Conservation (phyloP, 2,329 filamentous ascomycete genomes). For the Aspergillus phoenicis region DNA sequence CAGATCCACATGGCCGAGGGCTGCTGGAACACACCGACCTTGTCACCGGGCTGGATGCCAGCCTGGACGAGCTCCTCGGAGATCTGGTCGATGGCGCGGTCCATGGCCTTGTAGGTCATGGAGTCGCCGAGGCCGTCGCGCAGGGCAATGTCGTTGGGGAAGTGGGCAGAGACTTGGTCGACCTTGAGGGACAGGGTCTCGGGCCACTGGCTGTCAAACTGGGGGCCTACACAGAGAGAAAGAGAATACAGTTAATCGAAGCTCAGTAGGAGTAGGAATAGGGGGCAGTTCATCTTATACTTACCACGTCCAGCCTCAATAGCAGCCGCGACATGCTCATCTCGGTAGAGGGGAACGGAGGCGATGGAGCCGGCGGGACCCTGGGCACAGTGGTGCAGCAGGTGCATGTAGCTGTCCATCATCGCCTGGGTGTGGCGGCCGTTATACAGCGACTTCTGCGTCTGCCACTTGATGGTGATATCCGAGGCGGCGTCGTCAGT, state of each 20-base stretch:
- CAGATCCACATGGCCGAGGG: conserved; percentile 26
- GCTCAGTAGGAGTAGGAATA: background rate
- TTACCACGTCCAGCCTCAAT: background rate
- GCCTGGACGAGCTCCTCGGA: background rate
- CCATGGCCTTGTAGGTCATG: background rate
- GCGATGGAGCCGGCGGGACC: background rate
- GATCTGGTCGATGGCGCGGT: background rate
- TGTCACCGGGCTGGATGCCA: background rate
- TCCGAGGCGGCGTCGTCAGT: conserved; percentile 30
- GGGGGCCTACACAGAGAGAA: background rate
- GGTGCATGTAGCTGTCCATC: too few species aligned
- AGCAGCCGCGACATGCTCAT: background rate
- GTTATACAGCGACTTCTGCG: too few species aligned
- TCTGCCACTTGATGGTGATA: background rate
- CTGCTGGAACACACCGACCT: background rate
- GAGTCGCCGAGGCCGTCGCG: background rate
- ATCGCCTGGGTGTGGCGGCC: too few species aligned
- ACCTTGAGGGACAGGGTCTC: background rate
- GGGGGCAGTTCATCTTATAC: background rate
- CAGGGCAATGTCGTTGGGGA: background rate
- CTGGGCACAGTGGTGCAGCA: too few species aligned
- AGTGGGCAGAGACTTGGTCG: background rate
- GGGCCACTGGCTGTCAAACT: background rate
- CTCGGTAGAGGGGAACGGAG: background rate
- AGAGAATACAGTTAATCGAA: too few species aligned